phyloP scores from a whole-genome alignment of 768 basidiomycete genomes.

The Naganishia vaughanmartiniae region DNA sequence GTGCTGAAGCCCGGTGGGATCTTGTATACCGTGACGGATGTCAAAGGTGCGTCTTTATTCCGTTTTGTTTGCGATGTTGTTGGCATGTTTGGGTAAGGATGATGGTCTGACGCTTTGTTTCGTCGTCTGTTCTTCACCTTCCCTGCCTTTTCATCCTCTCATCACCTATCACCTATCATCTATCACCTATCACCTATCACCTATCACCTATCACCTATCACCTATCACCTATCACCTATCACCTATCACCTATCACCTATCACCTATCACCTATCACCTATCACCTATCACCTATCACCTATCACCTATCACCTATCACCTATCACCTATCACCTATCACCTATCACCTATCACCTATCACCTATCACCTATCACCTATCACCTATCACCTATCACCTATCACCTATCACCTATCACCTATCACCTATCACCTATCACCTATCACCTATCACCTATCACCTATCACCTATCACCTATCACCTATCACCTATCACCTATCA shows the following conservation, averaged over 20 bases:
- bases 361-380: neutral
- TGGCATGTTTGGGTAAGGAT: neutral
- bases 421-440: neutral
- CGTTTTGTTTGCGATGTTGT: neutral
- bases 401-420: neutral
- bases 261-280: neutral
- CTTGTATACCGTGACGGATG: slow-evolving; percentile 97
- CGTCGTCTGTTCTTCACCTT: neutral
- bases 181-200: neutral
- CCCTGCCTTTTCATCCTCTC: neutral
- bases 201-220: neutral
- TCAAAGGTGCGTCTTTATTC: slow-evolving; percentile 55
- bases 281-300: neutral
- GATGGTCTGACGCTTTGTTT: neutral
- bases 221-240: neutral
- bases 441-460: neutral
- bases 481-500: neutral
- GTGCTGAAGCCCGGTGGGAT: slow-evolving; percentile 89
- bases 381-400: neutral
- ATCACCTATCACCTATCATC: neutral
- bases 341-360: neutral
- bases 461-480: neutral
- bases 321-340: neutral
- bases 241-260: neutral
- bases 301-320: neutral